phyloP scores from a whole-genome alignment of 2,329 filamentous ascomycete species.

The Arthrobotrys megalospora region DNA sequence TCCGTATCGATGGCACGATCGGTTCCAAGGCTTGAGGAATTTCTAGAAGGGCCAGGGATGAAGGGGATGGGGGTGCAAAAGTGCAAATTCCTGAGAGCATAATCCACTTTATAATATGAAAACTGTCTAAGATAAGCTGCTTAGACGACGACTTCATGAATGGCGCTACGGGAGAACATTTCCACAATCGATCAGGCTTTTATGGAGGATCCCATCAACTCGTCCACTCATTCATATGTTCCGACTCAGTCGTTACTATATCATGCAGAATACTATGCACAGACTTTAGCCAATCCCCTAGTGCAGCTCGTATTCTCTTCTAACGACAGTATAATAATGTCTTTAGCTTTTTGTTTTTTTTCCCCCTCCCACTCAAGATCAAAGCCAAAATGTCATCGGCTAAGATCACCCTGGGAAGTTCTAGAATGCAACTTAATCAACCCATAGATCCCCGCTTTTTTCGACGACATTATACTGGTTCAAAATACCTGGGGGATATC shows the following conservation, averaged over 20 bases:
- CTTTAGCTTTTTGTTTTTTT: not conserved
- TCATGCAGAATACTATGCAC: constrained; percentile 29
- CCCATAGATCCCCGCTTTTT: constrained; percentile 4
- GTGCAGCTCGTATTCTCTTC: constrained; percentile 17
- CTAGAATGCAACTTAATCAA: not conserved
- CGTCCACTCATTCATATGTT: not conserved
- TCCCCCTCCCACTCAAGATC: not conserved
- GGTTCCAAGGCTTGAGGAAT: constrained; percentile 11
- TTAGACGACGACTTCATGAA: constrained; percentile 5
- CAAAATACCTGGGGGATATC: not conserved
- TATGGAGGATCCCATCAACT: constrained; percentile 30
- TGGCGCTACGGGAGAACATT: constrained; percentile 37
- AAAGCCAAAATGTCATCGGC: not conserved
- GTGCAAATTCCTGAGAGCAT: constrained; percentile 23
- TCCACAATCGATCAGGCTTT: constrained; percentile 37
- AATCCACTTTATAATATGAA: constrained; percentile 6
- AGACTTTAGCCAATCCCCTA: constrained; percentile 50
- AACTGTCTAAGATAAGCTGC: constrained; percentile 1
- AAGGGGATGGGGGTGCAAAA: constrained; percentile 17
- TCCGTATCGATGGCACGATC: not conserved
- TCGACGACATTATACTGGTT: not conserved
- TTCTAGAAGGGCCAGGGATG: constrained; percentile 31
- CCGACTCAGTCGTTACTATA: constrained; percentile 9
- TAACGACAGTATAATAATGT: constrained; percentile 11
- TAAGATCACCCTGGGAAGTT: constrained; percentile 17